Percentiles rank a stretch among this genome's conserved stretches.
Conservation (phyloP, 345 rosid species). For the Hirschfeldia incana region DNA sequence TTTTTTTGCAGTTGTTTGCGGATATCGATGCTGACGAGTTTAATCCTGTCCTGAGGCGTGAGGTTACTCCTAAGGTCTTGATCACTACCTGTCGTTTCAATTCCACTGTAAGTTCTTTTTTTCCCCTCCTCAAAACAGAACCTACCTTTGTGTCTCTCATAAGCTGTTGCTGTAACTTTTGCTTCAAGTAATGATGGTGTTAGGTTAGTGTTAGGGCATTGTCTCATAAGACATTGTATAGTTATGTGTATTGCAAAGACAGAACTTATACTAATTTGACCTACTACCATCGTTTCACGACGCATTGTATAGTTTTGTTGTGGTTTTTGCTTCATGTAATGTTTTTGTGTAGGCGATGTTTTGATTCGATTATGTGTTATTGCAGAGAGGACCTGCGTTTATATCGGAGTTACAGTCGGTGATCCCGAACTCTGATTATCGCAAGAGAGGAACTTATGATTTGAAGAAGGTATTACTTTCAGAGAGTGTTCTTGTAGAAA, state of each 20-base stretch:
- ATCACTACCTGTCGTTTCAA: conserved; percentile 93
- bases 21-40: conserved; percentile 93
- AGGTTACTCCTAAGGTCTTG: conserved; percentile 61
- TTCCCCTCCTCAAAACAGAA: conserved; percentile 11
- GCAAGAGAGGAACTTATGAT: conserved; percentile 86
- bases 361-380: background rate
- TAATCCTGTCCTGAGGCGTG: conserved; percentile 60
- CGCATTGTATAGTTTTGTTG: background rate
- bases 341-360: background rate
- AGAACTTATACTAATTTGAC: background rate
- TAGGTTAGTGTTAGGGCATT: background rate
- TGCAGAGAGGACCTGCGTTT: conserved; percentile 88
- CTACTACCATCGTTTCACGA: background rate
- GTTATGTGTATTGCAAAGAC: background rate
- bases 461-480: conserved; percentile 68
- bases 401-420: conserved; percentile 72
- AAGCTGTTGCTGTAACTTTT: background rate
- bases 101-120: conserved; percentile 55
- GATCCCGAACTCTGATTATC: conserved; percentile 82
- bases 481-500: background rate
- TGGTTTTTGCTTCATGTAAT: background rate
- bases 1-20: conserved; percentile 60
- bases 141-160: background rate
- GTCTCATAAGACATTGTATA: background rate
- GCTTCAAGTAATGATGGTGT: background rate